Percentiles rank a stretch among this genome's conserved stretches.
phyloP scores from a whole-genome alignment of 2,329 filamentous ascomycete species.

The Chaetomium sp. region DNA sequence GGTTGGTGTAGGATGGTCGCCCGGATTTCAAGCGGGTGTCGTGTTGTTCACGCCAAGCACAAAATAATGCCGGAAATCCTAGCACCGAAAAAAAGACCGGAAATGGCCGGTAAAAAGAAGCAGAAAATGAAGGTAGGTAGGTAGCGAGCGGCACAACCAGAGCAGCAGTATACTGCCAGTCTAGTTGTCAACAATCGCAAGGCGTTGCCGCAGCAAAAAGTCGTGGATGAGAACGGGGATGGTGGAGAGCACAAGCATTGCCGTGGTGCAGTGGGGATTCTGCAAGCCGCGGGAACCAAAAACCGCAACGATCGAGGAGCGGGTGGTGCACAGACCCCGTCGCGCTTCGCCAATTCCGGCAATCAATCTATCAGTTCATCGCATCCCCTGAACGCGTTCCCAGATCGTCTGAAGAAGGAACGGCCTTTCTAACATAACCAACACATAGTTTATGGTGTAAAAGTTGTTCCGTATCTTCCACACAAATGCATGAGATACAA shows the following conservation, averaged over 20 bases:
- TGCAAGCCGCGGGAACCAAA: neutral
- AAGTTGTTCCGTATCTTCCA: no score
- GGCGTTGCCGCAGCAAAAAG: neutral
- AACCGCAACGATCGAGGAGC: neutral
- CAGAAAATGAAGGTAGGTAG: neutral
- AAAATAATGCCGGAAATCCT: no score
- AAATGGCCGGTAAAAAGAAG: no score
- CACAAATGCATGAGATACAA: no score
- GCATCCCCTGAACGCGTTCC: no score
- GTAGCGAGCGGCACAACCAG: neutral
- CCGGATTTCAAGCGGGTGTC: no score
- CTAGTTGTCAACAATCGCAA: neutral
- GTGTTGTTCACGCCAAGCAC: no score
- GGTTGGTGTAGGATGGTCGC: neutral
- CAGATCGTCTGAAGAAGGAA: no score
- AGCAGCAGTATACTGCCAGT: neutral
- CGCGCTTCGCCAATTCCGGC: slow-evolving; percentile 6
- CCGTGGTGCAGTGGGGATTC: neutral
- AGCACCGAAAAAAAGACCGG: no score
- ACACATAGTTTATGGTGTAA: no score
- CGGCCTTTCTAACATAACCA: no score
- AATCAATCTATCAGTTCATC: neutral
- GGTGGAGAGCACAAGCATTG: neutral
- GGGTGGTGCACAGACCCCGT: slow-evolving; percentile 3
- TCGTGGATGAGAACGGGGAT: neutral